Percentiles rank a stretch among this genome's conserved stretches.
These are phyloP conservation scores for Botrytis porri DNA, from an alignment of 2,329 filamentous ascomycete species.

Conservation along the genomic window DNA sequence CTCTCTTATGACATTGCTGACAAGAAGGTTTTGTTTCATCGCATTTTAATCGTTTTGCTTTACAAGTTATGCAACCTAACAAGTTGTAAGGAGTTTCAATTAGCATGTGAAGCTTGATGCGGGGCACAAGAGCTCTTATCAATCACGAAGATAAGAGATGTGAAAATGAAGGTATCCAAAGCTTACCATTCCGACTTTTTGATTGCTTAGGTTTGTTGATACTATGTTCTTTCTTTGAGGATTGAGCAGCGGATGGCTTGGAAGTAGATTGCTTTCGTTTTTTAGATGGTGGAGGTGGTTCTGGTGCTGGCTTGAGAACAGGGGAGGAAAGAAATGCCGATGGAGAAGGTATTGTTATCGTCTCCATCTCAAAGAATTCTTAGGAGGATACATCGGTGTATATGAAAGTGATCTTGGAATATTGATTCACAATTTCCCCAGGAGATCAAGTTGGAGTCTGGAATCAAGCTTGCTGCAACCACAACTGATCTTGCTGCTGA, in stretches of 20 bases:
- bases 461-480: not conserved
- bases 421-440: not conserved
- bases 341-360: slow-evolving; percentile 58
- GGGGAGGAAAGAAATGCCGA: slow-evolving; percentile 50
- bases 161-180: slow-evolving; percentile 24
- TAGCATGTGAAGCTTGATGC: slow-evolving; percentile 19
- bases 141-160: slow-evolving; percentile 30
- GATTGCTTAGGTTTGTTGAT: slow-evolving; percentile 65
- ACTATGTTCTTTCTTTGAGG: slow-evolving; percentile 37
- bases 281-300: slow-evolving; percentile 28
- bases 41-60: slow-evolving; percentile 70
- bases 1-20: slow-evolving; percentile 62
- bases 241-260: slow-evolving; percentile 24
- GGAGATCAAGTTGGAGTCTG: slow-evolving; percentile 1
- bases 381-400: slow-evolving; percentile 27
- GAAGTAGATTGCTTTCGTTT: slow-evolving; percentile 32
- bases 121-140: slow-evolving; percentile 26
- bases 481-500: not conserved
- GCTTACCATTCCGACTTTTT: slow-evolving; percentile 71
- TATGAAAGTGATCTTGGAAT: slow-evolving; percentile 7
- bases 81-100: slow-evolving; percentile 25
- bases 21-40: slow-evolving; percentile 69
- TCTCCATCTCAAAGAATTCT: slow-evolving; percentile 47
- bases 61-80: slow-evolving; percentile 69
- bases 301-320: slow-evolving; percentile 32